Percentiles rank a stretch among this genome's conserved stretches.
These are phyloP conservation scores for Silybum marianum DNA, from an alignment of 129 eudicot species.

Conservation along the genomic window DNA sequence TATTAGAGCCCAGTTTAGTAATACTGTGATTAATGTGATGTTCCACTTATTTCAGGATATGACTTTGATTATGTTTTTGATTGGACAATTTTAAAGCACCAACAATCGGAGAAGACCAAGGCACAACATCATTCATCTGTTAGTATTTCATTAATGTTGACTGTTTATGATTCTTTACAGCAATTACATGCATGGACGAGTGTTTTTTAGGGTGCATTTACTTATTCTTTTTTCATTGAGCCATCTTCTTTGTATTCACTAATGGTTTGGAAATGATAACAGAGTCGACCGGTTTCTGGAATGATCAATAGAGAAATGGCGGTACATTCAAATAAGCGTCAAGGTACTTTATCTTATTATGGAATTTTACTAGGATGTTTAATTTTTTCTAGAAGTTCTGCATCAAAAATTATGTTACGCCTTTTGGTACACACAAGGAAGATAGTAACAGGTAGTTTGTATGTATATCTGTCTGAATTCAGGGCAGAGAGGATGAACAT, in stretches of 20 bases:
- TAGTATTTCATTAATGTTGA: constrained; percentile 16
- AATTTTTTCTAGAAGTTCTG: background rate
- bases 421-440: constrained; percentile 12
- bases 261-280: constrained; percentile 17
- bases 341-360: constrained; percentile 50
- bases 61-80: constrained; percentile 78
- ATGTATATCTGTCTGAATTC: background rate
- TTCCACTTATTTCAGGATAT: constrained; percentile 51
- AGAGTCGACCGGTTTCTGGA: constrained; percentile 66
- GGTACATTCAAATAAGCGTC: constrained; percentile 57
- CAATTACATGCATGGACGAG: background rate
- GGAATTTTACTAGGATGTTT: constrained; percentile 7
- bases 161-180: background rate
- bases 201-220: background rate
- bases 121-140: constrained; percentile 52
- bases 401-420: background rate
- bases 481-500: too few relatives aligned
- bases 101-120: constrained; percentile 61
- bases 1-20: background rate
- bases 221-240: background rate
- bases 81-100: constrained; percentile 85
- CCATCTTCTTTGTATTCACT: background rate
- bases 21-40: background rate
- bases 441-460: constrained; percentile 6
- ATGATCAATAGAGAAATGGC: constrained; percentile 55